phyloP scores from a whole-genome alignment of 1,139 yeast genomes.

The Wickerhamomyces sp. region DNA sequence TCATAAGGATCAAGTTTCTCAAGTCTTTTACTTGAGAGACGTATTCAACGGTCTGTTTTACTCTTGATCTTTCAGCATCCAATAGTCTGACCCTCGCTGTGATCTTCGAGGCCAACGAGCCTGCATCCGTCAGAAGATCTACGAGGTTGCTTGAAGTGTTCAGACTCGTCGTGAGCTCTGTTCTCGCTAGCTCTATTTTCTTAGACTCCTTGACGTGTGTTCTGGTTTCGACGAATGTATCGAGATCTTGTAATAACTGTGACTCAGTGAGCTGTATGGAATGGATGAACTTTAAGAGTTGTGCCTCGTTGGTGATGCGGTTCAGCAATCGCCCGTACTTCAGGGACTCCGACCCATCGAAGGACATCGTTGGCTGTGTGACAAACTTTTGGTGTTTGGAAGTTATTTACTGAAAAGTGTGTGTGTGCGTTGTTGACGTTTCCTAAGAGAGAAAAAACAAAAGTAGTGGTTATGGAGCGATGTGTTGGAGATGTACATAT shows the following conservation, averaged over 20 bases:
- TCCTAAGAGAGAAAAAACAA: no score
- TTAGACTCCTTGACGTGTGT: constrained; percentile 28
- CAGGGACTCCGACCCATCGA: constrained; percentile 9
- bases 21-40: constrained; percentile 62
- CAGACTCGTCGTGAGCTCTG: constrained; percentile 40
- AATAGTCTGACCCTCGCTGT: constrained; percentile 65
- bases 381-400: no score
- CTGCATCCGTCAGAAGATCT: constrained; percentile 51
- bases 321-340: constrained; percentile 18
- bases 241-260: constrained; percentile 18
- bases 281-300: constrained; percentile 20
- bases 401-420: no score
- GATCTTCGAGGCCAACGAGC: constrained; percentile 58
- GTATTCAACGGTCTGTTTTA: constrained; percentile 57
- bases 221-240: constrained; percentile 18
- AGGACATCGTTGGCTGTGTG: not conserved
- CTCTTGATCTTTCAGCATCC: constrained; percentile 67
- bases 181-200: constrained; percentile 33
- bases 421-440: no score
- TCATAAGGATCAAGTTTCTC: constrained; percentile 60
- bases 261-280: constrained; percentile 20
- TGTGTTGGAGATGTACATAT: no score
- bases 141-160: constrained; percentile 42
- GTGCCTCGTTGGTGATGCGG: constrained; percentile 14
- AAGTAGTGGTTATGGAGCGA: no score